These are phyloP conservation scores for Diaporthe ampelina DNA, from an alignment of 2,329 filamentous ascomycete genomes.

Conservation along the genomic window DNA sequence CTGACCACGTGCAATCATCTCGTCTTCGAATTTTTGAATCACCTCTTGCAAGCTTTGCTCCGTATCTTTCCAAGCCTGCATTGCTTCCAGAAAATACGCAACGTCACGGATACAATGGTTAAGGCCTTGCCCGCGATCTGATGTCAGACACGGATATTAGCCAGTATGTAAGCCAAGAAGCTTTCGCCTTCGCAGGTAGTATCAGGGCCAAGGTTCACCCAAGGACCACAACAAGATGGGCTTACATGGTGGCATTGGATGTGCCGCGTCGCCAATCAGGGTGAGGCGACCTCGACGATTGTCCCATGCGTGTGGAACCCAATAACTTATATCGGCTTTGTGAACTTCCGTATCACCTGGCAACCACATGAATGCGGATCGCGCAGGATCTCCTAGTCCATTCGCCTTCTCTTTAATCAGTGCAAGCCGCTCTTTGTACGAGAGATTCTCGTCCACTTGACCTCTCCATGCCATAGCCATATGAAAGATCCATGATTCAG, in stretches of 20 bases:
- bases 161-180: background rate
- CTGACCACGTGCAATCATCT: slow-evolving; percentile 16
- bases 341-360: slow-evolving; percentile 16
- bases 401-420: slow-evolving; percentile 13
- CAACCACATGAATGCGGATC: slow-evolving; percentile 21
- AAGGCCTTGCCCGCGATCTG: slow-evolving; percentile 15
- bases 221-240: background rate
- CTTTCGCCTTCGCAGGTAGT: no score
- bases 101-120: slow-evolving; percentile 20
- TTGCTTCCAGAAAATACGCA: background rate
- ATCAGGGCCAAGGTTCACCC: background rate
- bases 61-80: background rate
- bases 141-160: background rate
- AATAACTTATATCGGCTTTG: slow-evolving; percentile 27
- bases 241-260: slow-evolving; percentile 30
- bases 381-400: slow-evolving; percentile 5
- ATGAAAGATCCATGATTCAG: slow-evolving; percentile 18
- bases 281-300: slow-evolving; percentile 15
- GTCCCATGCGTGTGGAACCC: slow-evolving; percentile 5
- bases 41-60: background rate
- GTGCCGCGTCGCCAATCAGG: slow-evolving; percentile 12
- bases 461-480: slow-evolving; percentile 26
- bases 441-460: background rate
- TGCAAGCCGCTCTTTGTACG: slow-evolving; percentile 12
- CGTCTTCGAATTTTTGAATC: background rate